phyloP scores from a whole-genome alignment of 805 yeast genomes.

The Lachancea sp. region DNA sequence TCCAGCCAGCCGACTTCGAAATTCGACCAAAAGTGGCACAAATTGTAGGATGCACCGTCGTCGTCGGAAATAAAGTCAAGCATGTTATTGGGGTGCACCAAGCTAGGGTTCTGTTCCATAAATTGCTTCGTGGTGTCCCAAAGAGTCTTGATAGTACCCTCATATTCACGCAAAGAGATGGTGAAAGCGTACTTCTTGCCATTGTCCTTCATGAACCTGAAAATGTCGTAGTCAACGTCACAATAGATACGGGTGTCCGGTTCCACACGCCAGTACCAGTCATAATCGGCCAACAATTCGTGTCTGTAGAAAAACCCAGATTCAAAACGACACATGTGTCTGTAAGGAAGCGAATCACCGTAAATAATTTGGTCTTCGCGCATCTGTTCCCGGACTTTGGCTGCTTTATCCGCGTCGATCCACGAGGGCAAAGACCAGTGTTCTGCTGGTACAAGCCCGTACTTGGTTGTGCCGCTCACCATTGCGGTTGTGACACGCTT shows the following conservation, averaged over 20 bases:
- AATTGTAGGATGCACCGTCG: slow-evolving; percentile 63
- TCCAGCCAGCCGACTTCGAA: slow-evolving; percentile 74
- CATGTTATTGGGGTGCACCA: slow-evolving; percentile 53
- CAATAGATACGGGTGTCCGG: slow-evolving; percentile 72
- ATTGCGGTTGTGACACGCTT: slow-evolving; percentile 44
- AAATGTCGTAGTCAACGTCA: slow-evolving; percentile 72
- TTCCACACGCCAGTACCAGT: slow-evolving; percentile 92
- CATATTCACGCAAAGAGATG: slow-evolving; percentile 62
- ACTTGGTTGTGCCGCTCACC: slow-evolving; percentile 62
- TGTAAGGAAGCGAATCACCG: slow-evolving; percentile 68
- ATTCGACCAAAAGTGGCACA: slow-evolving; percentile 85
- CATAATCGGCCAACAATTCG: slow-evolving; percentile 57
- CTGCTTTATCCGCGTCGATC: slow-evolving; percentile 71
- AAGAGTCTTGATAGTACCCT: slow-evolving; percentile 64
- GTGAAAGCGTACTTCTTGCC: slow-evolving; percentile 71
- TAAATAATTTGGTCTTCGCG: slow-evolving; percentile 50
- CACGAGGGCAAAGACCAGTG: slow-evolving; percentile 86
- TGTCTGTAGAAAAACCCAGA: slow-evolving; percentile 80
- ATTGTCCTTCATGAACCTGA: slow-evolving; percentile 73
- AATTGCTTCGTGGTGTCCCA: slow-evolving; percentile 71
- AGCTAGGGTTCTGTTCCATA: slow-evolving; percentile 51
- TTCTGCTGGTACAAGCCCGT: slow-evolving; percentile 65
- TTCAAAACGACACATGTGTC: slow-evolving; percentile 88
- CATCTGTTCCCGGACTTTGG: slow-evolving; percentile 54
- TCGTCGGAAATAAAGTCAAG: slow-evolving; percentile 69